These are phyloP conservation scores for Triticum timopheevii DNA, from an alignment of 176 grass and related monocot genomes.

Conservation along the genomic window DNA sequence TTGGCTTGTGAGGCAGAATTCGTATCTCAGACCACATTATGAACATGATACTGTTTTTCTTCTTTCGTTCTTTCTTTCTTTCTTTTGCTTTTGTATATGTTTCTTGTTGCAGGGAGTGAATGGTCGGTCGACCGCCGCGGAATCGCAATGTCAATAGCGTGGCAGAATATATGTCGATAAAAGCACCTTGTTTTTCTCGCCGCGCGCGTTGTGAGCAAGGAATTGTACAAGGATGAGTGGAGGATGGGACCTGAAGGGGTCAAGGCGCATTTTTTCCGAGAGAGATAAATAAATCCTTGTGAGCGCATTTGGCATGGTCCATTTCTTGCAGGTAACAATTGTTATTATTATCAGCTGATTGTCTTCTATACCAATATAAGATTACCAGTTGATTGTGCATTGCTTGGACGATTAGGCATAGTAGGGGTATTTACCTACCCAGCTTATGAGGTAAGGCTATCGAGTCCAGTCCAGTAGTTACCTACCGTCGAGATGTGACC, in stretches of 20 bases:
- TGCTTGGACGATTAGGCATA: background rate
- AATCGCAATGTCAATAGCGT: background rate
- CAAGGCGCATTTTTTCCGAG: background rate
- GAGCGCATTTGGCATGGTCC: background rate
- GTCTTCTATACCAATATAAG: too few relatives aligned
- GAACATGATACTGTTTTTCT: background rate
- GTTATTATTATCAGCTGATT: background rate
- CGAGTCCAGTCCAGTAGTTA: background rate
- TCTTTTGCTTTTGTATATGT: background rate
- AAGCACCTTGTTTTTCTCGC: background rate
- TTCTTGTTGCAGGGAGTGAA: background rate
- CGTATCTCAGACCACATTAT: background rate
- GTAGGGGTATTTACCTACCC: constrained; percentile 15
- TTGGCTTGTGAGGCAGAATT: constrained; percentile 10
- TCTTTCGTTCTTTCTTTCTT: background rate
- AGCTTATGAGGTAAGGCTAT: constrained; percentile 20
- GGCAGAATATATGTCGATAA: background rate
- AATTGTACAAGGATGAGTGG: background rate
- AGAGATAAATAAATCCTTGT: background rate
- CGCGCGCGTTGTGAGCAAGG: background rate
- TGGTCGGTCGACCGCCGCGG: background rate
- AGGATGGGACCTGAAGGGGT: background rate
- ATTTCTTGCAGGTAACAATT: background rate
- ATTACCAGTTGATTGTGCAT: background rate
- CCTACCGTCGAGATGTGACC: constrained; percentile 48